phyloP scores from a whole-genome alignment of 108 stramenopile genomes.

The Pelagomonas calceolata region DNA sequence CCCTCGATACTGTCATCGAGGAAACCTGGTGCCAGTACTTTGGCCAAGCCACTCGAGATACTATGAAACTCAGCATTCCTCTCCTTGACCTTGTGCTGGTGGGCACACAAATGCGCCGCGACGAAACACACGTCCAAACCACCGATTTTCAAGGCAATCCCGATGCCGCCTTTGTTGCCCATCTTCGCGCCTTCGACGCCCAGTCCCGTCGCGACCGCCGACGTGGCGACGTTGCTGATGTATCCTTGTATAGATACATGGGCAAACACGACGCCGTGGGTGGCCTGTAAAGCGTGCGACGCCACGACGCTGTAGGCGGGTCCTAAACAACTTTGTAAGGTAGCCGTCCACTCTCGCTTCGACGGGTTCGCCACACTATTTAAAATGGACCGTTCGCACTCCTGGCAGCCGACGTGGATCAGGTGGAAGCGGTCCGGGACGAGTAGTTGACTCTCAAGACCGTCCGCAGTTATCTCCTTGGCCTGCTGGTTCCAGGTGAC shows the following conservation, averaged over 20 bases:
- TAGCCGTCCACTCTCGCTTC: constrained; percentile 38
- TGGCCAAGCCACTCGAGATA: neutral
- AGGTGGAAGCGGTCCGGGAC: constrained; percentile 15
- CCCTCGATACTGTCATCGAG: too few relatives aligned
- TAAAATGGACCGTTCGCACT: constrained; percentile 47
- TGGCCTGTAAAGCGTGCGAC: constrained; percentile 48
- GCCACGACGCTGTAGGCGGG: constrained; percentile 28
- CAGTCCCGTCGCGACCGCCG: constrained; percentile 19
- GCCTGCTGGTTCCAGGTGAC: neutral
- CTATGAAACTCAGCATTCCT: constrained; percentile 12
- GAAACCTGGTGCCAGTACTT: too few relatives aligned
- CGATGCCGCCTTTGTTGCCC: constrained; percentile 43
- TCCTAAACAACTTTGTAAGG: constrained; percentile 23
- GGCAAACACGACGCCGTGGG: constrained; percentile 15
- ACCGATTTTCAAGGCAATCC: constrained; percentile 16
- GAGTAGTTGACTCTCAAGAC: neutral
- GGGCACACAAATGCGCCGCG: constrained; percentile 33
- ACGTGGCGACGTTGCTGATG: neutral
- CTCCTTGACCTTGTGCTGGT: constrained; percentile 34
- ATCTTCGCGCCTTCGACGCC: constrained; percentile 1
- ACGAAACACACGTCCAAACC: constrained; percentile 18
- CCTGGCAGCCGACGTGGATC: constrained; percentile 39
- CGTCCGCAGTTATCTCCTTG: neutral
- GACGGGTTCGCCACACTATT: constrained; percentile 31
- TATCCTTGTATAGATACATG: neutral